Evolutionary conservation across 2,329 filamentous ascomycete species (phyloP).

Genomic region (Epichloe bromicola): DNA sequence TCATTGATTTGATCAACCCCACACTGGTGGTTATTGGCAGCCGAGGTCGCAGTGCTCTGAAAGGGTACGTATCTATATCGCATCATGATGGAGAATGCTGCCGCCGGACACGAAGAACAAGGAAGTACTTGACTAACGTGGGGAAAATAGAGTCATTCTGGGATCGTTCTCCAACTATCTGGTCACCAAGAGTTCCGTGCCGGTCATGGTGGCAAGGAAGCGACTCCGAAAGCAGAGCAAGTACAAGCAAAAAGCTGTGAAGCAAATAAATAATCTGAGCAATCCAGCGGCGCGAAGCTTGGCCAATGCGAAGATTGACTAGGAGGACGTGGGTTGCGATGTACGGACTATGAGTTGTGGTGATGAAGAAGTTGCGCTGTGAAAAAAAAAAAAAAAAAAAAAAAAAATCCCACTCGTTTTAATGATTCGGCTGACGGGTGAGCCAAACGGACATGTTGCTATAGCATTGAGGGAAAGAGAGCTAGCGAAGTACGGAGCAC

Average conservation of each 20-base stretch:
- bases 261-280: constrained; percentile 69
- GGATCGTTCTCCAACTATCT: constrained; percentile 97
- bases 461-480: background rate
- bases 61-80: constrained; percentile 52
- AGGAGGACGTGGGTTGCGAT: background rate
- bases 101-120: background rate
- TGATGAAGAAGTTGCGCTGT: background rate
- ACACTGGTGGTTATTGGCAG: constrained; percentile 90
- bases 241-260: constrained; percentile 53
- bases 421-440: background rate
- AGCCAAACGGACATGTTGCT: background rate
- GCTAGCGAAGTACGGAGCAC: background rate
- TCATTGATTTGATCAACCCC: constrained; percentile 85
- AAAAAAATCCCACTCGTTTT: too few relatives aligned
- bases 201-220: constrained; percentile 95
- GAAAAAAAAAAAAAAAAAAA: too few relatives aligned
- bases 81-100: too few relatives aligned
- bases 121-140: too few relatives aligned
- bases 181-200: constrained; percentile 90
- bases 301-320: constrained; percentile 65
- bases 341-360: background rate
- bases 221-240: constrained; percentile 77
- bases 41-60: constrained; percentile 78
- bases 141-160: constrained; percentile 58
- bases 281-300: constrained; percentile 55